Evolutionary conservation across 2,329 filamentous ascomycete genomes (phyloP), one percentile per base, ranked within the genome.

Genomic region (Paecilomyces variotii): DNA sequence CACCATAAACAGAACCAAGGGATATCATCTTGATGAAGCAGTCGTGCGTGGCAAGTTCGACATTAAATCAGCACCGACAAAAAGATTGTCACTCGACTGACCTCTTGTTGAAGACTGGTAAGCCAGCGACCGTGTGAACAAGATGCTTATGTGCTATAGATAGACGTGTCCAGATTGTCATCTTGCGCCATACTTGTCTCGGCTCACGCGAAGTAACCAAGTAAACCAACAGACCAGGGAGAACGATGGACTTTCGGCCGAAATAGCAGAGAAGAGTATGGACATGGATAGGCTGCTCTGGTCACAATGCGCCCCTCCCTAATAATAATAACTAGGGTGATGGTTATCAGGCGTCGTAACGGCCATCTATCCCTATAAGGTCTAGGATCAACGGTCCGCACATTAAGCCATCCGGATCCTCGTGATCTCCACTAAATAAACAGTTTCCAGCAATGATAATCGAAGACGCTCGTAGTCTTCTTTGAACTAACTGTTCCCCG

Each of bases 301-400:
- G 30, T 32, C 30, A 32, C 30, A 32, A 32, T 32, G 30, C 30
- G 30, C 5, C 30, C 30, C 30, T 10, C 35, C n/a, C 14, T 39
- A 39, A 39, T n/a, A 39, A 19, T 19, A 19, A 19, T 19, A 19
- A 19, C 19, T 19, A 19, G 19, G 19, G 19, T 19, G 19, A 19
- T 19, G 19, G 19, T 19, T 19, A 19, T 32, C 11, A 9, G 35
- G 12, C 14, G 35, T 39, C 14, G 35, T 14, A 39, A 39, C 35
- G 35, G 35, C 35, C n/a, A 39, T 39, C 35, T 39, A 19, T 39
- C 35, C 35, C 35, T 39, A 39, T 39, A n/a, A 39, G 4, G 35
- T 39, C 35, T n/a, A 39, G n/a, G 35, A 39, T 39, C 35, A 59
- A 51, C 69, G 67, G 30, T n/a, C 52, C 56, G 14, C 52, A 32